Evolutionary conservation across 202 grass and related monocot genomes (phyloP).

Genomic region (Panicum hallii): DNA sequence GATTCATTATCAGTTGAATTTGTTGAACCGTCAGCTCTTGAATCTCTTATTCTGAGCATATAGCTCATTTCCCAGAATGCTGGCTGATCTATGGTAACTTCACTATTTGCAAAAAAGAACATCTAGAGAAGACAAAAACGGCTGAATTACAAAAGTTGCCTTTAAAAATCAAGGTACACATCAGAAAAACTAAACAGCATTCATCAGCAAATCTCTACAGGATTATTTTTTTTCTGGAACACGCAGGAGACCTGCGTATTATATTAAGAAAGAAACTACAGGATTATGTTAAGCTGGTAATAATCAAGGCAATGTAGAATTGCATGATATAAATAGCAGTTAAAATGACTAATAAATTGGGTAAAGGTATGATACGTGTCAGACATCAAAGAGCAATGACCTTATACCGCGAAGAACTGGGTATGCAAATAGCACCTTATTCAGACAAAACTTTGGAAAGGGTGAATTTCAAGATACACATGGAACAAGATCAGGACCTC

Average conservation of each 20-base stretch:
- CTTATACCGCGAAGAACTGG: conserved; percentile 26
- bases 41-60: conserved; percentile 68
- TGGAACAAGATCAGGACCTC: background rate
- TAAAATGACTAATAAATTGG: background rate
- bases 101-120: conserved; percentile 86
- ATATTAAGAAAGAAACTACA: background rate
- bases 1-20: conserved; percentile 39
- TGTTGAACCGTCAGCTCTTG: conserved; percentile 41
- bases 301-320: conserved; percentile 15
- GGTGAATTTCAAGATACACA: conserved; percentile 6
- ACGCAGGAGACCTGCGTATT: too few relatives aligned
- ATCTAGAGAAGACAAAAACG: conserved; percentile 61
- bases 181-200: background rate
- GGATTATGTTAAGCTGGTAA: conserved; percentile 26
- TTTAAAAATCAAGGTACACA: conserved; percentile 41
- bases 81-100: conserved; percentile 80
- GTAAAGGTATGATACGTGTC: conserved; percentile 23
- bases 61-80: conserved; percentile 98
- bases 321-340: background rate
- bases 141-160: conserved; percentile 14
- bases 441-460: background rate
- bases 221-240: background rate
- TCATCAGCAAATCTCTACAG: conserved; percentile 16
- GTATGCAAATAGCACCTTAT: conserved; percentile 31
- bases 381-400: conserved; percentile 21